phyloP scores from a whole-genome alignment of 352 stramenopile genomes.

The Phytophthora cactorum region DNA sequence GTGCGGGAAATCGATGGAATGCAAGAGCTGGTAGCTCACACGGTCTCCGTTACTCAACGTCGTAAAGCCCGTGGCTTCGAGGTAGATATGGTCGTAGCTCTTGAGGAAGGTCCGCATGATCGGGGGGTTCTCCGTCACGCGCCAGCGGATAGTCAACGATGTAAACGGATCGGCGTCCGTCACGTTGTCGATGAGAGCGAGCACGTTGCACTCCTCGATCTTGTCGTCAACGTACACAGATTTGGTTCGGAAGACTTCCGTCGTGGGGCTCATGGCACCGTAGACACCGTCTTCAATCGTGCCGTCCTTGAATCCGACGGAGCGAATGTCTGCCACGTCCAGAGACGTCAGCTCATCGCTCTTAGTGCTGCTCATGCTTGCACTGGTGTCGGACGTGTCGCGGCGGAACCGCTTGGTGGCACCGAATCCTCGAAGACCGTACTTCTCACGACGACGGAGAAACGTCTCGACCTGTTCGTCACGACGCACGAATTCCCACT shows the following conservation, averaged over 20 bases:
- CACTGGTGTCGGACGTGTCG: constrained; percentile 29
- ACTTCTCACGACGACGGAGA: constrained; percentile 34
- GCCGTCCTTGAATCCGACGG: constrained; percentile 31
- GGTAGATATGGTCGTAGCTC: constrained; percentile 47
- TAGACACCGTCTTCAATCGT: constrained; percentile 43
- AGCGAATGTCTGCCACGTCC: constrained; percentile 35
- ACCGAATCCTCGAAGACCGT: constrained; percentile 29
- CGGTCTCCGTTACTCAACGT: constrained; percentile 27
- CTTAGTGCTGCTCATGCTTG: constrained; percentile 33
- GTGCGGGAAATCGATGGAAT: constrained; percentile 40
- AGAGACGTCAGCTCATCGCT: constrained; percentile 34
- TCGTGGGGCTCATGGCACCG: constrained; percentile 38
- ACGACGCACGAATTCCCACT: constrained; percentile 36
- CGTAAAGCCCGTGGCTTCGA: constrained; percentile 42
- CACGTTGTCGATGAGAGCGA: constrained; percentile 38
- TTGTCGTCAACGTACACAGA: constrained; percentile 39
- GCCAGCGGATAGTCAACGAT: constrained; percentile 28
- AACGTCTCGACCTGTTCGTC: constrained; percentile 38
- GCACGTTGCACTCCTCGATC: constrained; percentile 36
- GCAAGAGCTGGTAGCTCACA: constrained; percentile 39
- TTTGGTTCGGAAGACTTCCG: constrained; percentile 38
- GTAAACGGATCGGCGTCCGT: constrained; percentile 30
- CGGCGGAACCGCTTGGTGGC: constrained; percentile 29
- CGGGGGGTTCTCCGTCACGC: constrained; percentile 35
- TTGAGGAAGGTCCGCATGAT: constrained; percentile 37